Evolutionary conservation across 163 green algal species (phyloP).

Genomic region (Chloromonas sp.): DNA sequence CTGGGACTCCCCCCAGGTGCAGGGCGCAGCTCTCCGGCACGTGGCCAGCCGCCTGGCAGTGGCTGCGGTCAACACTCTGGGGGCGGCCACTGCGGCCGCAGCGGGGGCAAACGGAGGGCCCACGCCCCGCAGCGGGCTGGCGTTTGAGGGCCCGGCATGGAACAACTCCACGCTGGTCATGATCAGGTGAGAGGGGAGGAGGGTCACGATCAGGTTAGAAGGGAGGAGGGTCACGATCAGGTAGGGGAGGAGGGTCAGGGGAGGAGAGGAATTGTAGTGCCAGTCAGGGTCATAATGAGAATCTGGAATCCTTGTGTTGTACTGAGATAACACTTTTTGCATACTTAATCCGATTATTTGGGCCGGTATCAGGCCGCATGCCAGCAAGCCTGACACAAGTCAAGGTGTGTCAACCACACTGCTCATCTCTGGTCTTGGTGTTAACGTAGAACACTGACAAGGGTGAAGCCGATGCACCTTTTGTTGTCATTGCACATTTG

Average conservation of each 20-base stretch:
- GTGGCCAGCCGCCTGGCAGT: conserved; percentile 35
- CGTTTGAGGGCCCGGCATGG: conserved; percentile 72
- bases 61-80: background rate
- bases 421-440: no score
- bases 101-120: background rate
- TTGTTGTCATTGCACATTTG: no score
- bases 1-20: background rate
- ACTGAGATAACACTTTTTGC: no score
- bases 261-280: no score
- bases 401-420: no score
- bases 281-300: no score
- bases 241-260: conserved; percentile 4
- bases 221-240: conserved; percentile 40
- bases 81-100: background rate
- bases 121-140: conserved; percentile 27
- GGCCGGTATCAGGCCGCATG: no score
- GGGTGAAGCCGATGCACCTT: no score
- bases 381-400: no score
- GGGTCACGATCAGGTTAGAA: conserved; percentile 45
- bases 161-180: conserved; percentile 63
- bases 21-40: conserved; percentile 32
- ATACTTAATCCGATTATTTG: no score
- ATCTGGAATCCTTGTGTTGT: no score
- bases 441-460: no score
- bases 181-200: conserved; percentile 36